Base-by-base conservation (phyloP, 179 eudicot genomes). In the Drosera spatulata region DNA sequence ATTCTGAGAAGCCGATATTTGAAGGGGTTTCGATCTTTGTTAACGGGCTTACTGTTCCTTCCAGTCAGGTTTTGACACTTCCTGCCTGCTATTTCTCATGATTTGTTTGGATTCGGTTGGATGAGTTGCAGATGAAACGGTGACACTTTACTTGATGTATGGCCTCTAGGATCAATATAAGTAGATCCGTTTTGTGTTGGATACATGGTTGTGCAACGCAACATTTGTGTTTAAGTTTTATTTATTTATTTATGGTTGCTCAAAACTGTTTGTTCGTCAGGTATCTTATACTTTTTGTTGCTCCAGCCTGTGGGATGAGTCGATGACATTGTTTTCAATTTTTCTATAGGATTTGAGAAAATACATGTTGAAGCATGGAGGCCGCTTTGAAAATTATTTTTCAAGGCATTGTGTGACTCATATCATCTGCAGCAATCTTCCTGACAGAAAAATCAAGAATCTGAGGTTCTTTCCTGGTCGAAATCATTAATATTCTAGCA, bases 31-130 rank as follows among this genome's bases (percentile, higher is more conserved):
- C 99, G 15, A 83, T 93, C 68, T 93, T 89, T 71, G 97, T 93
- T 59, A 95, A 93, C 77, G 99, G 99, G 63, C 89, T 86, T 69
- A 93, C 99, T 3, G 64, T 81, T 61, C 99, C 97, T 56, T 82
- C 99, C 45, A 89, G 81, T 72, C 95, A 93, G 95, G 99, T 93
- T 69, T 64, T 56, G 57, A 40, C 62, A 39, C 53, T 48, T 39
- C 52, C 40, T 2, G 6, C 15, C 65, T 51, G 10, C 39, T 46
- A 40, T 14, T 41, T 55, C 2, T 63, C 8, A 22, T 59, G 37
- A n/a, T 46, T 40, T 46, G 6, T n/a, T 37, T 7, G 4, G 8
- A 43, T 43, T 7, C 45, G 6, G 8, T 43, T 43, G 45, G 6
- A 7, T 43, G 45, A 43, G 45, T 22, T 22, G 1, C 33, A 22